Base-by-base conservation (phyloP, 768 basidiomycete genomes). In the Dioszegia hungarica region DNA sequence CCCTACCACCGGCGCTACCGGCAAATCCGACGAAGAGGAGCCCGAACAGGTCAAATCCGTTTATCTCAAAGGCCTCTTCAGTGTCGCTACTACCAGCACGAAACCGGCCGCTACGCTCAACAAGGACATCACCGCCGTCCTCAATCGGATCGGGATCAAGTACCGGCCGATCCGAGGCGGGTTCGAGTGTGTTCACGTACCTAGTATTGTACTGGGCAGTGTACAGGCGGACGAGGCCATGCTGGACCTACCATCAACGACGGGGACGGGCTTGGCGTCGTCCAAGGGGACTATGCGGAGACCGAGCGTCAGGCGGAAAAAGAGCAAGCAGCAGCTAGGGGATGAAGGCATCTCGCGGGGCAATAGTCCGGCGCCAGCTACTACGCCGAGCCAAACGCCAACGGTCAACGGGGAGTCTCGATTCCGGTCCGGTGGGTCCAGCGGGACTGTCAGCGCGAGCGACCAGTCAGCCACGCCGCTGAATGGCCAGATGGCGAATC, bases 31-130 rank as follows among this genome's bases (percentile, higher is more conserved):
- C 25, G 49, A 49, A 28, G 47, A 37, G 6, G 49, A 51, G 17
- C 36, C n/a, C 24, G 49, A 51, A 27, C 49, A 14, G n/a, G 49
- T 90, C 70, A 98, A 97, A 79, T 90, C 95, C 0, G 85, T 97
- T 43, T 94, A 90, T 78, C 78, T 98, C 69, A 99, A 98, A 78
- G 95, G 95, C 5, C 72, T 99, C 46, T 97, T 99, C 79, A 92
- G 89, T 86, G 95, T 99, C 38, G 87, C 90, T 5, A 99, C 95
- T 5, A 99, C 95, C 1, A 88, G 91, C 25, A 91, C 91, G 4
- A 97, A 94, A 70, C 72, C 89, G 5, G 88, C 90, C 4, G 77
- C 82, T 14, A 80, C 83, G 9, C 85, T 98, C 77, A 88, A 90
- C 75, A 78, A 81, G 56, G 94, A 98, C 76, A 86, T 99, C 62